These are phyloP conservation scores for Penicillium crystallinum DNA, from an alignment of 495 filamentous ascomycete genomes.

Conservation along the genomic window DNA sequence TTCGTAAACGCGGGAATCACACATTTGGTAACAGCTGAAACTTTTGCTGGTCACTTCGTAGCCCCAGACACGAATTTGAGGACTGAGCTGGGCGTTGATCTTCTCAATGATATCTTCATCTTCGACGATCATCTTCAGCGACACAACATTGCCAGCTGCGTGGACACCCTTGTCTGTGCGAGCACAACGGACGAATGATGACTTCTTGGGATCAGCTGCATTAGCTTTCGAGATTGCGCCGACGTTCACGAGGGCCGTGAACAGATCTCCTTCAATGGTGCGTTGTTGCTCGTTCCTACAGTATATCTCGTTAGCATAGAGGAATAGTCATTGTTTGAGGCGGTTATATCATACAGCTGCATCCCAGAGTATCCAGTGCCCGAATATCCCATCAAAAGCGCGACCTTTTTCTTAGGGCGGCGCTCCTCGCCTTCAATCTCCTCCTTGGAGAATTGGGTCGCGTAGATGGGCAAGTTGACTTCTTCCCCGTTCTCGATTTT, in stretches of 20 bases:
- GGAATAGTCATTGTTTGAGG: background rate
- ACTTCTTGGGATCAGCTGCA: conserved; percentile 93
- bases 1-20: conserved; percentile 92
- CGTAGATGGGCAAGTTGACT: conserved; percentile 38
- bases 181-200: conserved; percentile 86
- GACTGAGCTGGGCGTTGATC: conserved; percentile 78
- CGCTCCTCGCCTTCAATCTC: conserved; percentile 82
- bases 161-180: conserved; percentile 97
- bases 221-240: conserved; percentile 96
- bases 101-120: conserved; percentile 80
- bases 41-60: conserved; percentile 74
- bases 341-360: conserved; percentile 77
- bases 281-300: conserved; percentile 57
- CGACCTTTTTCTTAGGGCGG: conserved; percentile 90
- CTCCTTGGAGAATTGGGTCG: conserved; percentile 59
- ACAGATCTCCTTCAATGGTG: conserved; percentile 96
- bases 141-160: conserved; percentile 93
- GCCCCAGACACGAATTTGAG: conserved; percentile 92
- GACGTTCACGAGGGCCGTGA: conserved; percentile 80
- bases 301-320: conserved; percentile 11
- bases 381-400: conserved; percentile 89
- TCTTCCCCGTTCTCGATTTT: conserved; percentile 47
- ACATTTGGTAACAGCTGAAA: conserved; percentile 89
- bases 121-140: conserved; percentile 91
- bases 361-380: conserved; percentile 97